These are phyloP conservation scores for Trichomonascaceae sp. DNA, from an alignment of 1,139 yeast species.

Conservation along the genomic window DNA sequence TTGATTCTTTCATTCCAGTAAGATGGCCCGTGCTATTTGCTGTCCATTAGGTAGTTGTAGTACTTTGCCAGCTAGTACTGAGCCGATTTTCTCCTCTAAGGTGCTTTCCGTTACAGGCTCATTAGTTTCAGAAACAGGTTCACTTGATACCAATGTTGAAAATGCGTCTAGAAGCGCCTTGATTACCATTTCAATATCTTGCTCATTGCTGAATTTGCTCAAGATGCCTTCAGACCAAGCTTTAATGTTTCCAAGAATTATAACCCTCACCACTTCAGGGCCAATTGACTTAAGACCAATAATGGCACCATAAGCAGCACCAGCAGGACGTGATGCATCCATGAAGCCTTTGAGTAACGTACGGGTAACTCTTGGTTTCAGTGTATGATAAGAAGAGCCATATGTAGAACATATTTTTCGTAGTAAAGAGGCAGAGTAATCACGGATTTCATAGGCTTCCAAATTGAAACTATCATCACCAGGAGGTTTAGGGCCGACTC, in stretches of 20 bases:
- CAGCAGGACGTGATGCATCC: conserved; percentile 71
- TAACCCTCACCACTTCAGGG: conserved; percentile 77
- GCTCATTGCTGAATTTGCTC: conserved; percentile 24
- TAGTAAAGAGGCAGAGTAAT: conserved; percentile 78
- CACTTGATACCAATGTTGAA: conserved; percentile 24
- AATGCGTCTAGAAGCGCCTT: conserved; percentile 31
- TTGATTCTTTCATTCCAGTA: conserved; percentile 54
- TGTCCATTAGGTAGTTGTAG: conserved; percentile 49
- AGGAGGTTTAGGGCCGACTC: conserved; percentile 56
- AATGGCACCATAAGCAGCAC: conserved; percentile 90
- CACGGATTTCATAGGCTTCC: conserved; percentile 51
- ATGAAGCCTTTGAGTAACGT: conserved; percentile 85
- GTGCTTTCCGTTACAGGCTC: conserved; percentile 36
- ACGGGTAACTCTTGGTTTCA: conserved; percentile 90
- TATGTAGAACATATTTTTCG: conserved; percentile 71
- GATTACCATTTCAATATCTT: conserved; percentile 23
- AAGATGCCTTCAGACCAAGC: conserved; percentile 52
- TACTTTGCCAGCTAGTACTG: conserved; percentile 47
- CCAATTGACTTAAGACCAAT: conserved; percentile 82
- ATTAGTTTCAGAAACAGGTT: conserved; percentile 20
- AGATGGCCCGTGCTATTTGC: conserved; percentile 60
- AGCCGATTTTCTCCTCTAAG: conserved; percentile 57
- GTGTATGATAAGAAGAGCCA: conserved; percentile 81
- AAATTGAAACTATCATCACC: conserved; percentile 15
- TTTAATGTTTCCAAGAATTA: conserved; percentile 75